A percentile compares a stretch with the other conserved stretches of the same genome.
Evolutionary conservation across 805 yeast genomes (phyloP).

Genomic region (Lachancea lanzarotensis): DNA sequence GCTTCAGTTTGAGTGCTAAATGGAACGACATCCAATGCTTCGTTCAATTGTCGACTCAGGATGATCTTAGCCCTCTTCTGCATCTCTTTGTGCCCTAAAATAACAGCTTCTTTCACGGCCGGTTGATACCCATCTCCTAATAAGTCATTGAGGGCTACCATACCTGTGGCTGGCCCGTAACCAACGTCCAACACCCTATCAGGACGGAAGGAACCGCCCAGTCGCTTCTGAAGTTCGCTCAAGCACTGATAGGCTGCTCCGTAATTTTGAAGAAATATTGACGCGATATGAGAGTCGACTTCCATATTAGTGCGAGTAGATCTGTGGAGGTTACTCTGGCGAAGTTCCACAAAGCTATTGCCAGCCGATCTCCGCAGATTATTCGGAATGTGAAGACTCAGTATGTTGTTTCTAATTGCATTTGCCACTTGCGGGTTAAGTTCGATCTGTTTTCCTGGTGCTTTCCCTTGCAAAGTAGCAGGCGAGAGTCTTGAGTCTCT

Average conservation of each 20-base stretch:
- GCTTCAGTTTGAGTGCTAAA: conserved; percentile 9
- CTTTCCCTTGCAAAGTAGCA: conserved; percentile 51
- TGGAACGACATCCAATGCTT: conserved; percentile 23
- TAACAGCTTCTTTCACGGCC: conserved; percentile 58
- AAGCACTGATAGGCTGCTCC: conserved; percentile 62
- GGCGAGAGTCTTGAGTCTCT: conserved; percentile 44
- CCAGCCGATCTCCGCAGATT: conserved; percentile 59
- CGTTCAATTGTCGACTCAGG: conserved; percentile 62
- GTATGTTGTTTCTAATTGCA: conserved; percentile 57
- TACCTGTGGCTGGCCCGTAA: conserved; percentile 88
- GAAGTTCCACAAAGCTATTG: conserved; percentile 43
- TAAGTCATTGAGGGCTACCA: conserved; percentile 78
- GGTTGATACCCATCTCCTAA: conserved; percentile 64
- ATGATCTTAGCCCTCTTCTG: conserved; percentile 70
- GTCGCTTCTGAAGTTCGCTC: conserved; percentile 53
- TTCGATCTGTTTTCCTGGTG: conserved; percentile 41
- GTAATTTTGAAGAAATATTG: conserved; percentile 75
- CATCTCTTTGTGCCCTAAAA: conserved; percentile 71
- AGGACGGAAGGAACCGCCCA: conserved; percentile 56
- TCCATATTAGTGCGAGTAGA: conserved; percentile 42
- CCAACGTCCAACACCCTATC: conserved; percentile 69
- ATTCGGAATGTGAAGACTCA: conserved; percentile 55
- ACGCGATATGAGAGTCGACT: conserved; percentile 75
- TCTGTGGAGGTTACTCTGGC: conserved; percentile 47
- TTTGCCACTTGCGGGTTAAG: conserved; percentile 53